A percentile compares a stretch with the other conserved stretches of the same genome.
Evolutionary conservation across 352 stramenopile species (phyloP).

Genomic region (Thalassiosira hispida): DNA sequence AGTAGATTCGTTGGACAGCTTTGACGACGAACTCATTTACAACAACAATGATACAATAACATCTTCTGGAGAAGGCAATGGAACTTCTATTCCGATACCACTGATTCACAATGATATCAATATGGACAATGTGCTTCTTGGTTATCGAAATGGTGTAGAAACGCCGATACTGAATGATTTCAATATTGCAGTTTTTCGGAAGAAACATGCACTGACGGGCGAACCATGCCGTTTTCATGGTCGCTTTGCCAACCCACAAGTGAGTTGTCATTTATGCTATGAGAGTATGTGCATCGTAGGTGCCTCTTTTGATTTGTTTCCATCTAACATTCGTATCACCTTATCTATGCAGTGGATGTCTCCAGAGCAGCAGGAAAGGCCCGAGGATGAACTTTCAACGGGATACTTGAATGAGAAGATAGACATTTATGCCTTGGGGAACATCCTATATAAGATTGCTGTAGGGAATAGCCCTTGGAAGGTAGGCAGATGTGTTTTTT

Average conservation of each 20-base stretch:
- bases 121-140: constrained; percentile 56
- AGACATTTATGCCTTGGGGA: constrained; percentile 60
- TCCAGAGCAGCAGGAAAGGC: constrained; percentile 47
- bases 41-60: neutral
- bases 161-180: constrained; percentile 59
- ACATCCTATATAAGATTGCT: constrained; percentile 52
- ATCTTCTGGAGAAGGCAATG: constrained; percentile 4
- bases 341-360: constrained; percentile 53
- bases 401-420: constrained; percentile 59
- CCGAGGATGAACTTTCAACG: constrained; percentile 42
- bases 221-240: constrained; percentile 50
- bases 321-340: neutral
- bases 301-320: neutral
- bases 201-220: constrained; percentile 36
- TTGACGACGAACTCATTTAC: neutral
- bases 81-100: constrained; percentile 11
- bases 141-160: constrained; percentile 33
- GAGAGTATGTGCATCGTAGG: neutral
- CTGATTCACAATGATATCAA: constrained; percentile 67
- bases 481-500: constrained; percentile 10
- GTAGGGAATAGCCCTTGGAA: constrained; percentile 58
- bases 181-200: constrained; percentile 60
- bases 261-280: constrained; percentile 9
- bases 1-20: constrained; percentile 19
- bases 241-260: constrained; percentile 54